These are phyloP conservation scores for Dothiorella sarmentorum DNA, from an alignment of 2,329 filamentous ascomycete genomes.

Conservation along the genomic window DNA sequence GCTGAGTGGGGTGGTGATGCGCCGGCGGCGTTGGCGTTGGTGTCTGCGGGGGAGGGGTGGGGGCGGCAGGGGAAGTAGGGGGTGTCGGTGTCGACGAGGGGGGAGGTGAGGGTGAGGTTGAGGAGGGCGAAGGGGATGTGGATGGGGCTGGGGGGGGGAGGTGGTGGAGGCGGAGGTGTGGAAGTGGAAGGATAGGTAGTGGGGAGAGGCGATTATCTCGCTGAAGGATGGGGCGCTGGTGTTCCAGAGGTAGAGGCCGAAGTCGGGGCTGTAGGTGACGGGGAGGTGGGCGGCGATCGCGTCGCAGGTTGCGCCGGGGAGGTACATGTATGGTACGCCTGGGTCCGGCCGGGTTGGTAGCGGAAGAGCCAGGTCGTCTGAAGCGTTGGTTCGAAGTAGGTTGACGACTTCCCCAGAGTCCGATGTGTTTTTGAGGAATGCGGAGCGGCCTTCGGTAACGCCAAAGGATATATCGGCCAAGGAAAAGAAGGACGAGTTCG, in stretches of 20 bases:
- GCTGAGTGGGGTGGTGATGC: background rate
- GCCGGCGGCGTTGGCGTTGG: no score
- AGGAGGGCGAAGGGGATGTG: constrained; percentile 40
- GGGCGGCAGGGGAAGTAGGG: constrained; percentile 45
- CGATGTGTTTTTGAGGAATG: constrained; percentile 21
- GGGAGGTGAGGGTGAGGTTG: constrained; percentile 38
- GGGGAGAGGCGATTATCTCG: constrained; percentile 41
- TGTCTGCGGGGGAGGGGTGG: constrained; percentile 21
- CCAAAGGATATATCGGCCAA: constrained; percentile 43
- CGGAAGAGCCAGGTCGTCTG: background rate
- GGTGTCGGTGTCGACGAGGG: constrained; percentile 32
- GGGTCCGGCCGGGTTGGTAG: constrained; percentile 24
- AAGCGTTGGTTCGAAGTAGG: background rate
- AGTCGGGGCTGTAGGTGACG: constrained; percentile 23
- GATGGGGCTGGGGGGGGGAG: constrained; percentile 36
- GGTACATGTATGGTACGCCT: constrained; percentile 27
- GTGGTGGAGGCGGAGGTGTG: constrained; percentile 36
- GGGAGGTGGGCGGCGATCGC: constrained; percentile 28
- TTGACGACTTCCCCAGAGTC: background rate
- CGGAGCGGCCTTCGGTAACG: constrained; percentile 40
- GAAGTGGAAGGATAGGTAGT: constrained; percentile 43
- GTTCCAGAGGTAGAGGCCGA: constrained; percentile 31
- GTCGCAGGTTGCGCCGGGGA: constrained; percentile 30
- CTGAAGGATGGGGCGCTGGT: constrained; percentile 30
- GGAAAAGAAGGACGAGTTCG: constrained; percentile 17